Evolutionary conservation across 2,329 filamentous ascomycete genomes (phyloP).

Genomic region (Penicillium brasilianum): DNA sequence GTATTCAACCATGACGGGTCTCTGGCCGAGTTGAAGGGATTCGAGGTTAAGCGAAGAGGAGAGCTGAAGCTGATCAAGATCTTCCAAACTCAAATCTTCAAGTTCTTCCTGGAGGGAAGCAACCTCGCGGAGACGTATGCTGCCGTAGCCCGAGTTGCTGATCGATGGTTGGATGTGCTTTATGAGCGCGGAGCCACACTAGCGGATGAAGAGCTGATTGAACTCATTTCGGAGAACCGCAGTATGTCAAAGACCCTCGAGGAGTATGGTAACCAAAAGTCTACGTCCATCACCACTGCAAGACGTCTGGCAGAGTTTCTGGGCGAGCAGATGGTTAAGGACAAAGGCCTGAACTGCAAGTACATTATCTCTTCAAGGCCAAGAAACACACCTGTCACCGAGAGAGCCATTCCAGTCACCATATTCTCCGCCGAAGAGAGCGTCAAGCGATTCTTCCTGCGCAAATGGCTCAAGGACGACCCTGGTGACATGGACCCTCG

Average conservation of each 20-base stretch:
- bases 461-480: conserved; percentile 95
- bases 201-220: conserved; percentile 95
- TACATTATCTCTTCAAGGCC: conserved; percentile 95
- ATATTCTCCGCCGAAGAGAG: conserved; percentile 94
- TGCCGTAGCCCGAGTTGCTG: conserved; percentile 91
- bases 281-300: conserved; percentile 98
- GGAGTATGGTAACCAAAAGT: conserved; percentile 94
- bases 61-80: conserved; percentile 99
- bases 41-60: conserved; percentile 95
- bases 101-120: conserved; percentile 92
- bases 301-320: conserved; percentile 93
- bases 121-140: conserved; percentile 88
- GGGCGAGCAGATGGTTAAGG: conserved; percentile 98
- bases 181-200: conserved; percentile 86
- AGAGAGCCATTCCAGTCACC: conserved; percentile 89
- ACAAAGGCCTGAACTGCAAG: conserved; percentile 98
- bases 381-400: conserved; percentile 88
- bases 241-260: conserved; percentile 97
- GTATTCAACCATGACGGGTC: conserved; percentile 98
- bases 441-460: conserved; percentile 85
- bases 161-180: conserved; percentile 94
- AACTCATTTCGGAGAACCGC: conserved; percentile 99
- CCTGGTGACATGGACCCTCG: conserved; percentile 89
- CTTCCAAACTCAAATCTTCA: conserved; percentile 99
- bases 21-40: conserved; percentile 93